phyloP scores from a whole-genome alignment of 305 asterid species.

The Striga hermonthica region DNA sequence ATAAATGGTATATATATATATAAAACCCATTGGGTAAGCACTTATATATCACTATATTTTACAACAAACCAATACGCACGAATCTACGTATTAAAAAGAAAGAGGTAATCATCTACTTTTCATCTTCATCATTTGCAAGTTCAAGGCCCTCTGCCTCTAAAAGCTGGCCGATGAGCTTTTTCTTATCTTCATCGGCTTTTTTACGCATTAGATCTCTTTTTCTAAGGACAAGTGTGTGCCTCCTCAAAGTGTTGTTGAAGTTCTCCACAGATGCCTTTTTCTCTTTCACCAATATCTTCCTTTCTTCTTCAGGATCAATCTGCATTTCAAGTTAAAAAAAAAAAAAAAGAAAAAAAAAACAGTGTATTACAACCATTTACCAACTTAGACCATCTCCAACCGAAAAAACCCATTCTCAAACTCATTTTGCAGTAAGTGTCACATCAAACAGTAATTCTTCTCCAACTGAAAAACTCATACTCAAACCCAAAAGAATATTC shows the following conservation, averaged over 20 bases:
- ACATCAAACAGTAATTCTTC: no score
- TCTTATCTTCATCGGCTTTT: constrained; percentile 80
- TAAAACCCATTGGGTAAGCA: constrained; percentile 8
- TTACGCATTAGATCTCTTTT: constrained; percentile 74
- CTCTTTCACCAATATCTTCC: constrained; percentile 78
- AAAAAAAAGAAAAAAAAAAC: not conserved
- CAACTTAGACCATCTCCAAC: no score
- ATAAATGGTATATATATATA: not conserved
- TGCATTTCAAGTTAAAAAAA: constrained; percentile 33
- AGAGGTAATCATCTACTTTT: constrained; percentile 31
- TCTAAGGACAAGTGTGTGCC: constrained; percentile 72
- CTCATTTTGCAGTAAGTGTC: no score
- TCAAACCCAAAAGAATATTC: no score
- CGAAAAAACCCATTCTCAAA: no score
- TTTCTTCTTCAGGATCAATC: constrained; percentile 93
- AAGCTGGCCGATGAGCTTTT: constrained; percentile 58
- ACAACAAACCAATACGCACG: constrained; percentile 14
- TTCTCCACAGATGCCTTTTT: constrained; percentile 71
- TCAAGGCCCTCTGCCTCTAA: constrained; percentile 95
- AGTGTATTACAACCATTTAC: no score
- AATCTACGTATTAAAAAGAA: constrained; percentile 4
- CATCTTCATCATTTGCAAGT: constrained; percentile 67
- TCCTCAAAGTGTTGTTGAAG: constrained; percentile 64
- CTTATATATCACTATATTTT: constrained; percentile 14
- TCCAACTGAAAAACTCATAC: no score